Evolutionary conservation across 139 green algal genomes (phyloP).

Genomic region (Chlamydomonas sphaeroides): DNA sequence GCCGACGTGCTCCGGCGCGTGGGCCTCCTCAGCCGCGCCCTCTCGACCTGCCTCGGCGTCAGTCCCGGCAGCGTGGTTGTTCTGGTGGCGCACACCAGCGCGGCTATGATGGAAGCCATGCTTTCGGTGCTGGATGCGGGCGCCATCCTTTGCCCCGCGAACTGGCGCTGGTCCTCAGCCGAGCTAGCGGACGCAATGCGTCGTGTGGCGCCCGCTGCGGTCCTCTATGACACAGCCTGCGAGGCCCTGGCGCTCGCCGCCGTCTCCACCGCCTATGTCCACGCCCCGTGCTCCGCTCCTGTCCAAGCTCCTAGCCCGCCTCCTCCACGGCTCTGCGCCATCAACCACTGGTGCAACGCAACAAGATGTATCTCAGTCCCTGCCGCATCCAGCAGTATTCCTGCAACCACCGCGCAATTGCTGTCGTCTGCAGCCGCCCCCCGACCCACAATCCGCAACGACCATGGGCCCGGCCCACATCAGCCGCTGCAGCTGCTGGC

Average conservation of each 20-base stretch:
- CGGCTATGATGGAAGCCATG: slow-evolving; percentile 60
- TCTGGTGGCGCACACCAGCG: slow-evolving; percentile 53
- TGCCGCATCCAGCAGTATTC: no score
- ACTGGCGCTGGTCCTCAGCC: slow-evolving; percentile 71
- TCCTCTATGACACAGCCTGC: slow-evolving; percentile 45
- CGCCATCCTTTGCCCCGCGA: slow-evolving; percentile 74
- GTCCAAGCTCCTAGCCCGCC: neutral
- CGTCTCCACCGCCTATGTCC: neutral
- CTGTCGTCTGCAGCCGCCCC: no score
- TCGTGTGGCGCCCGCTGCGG: slow-evolving; percentile 39
- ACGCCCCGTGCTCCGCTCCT: neutral
- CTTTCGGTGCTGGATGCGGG: slow-evolving; percentile 69
- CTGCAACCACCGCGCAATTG: no score
- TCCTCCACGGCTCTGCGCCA: neutral
- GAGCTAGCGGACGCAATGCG: slow-evolving; percentile 63
- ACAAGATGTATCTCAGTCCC: no score
- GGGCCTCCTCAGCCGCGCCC: slow-evolving; percentile 48
- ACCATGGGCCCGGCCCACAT: no score
- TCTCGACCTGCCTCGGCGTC: slow-evolving; percentile 33
- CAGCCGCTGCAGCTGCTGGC: slow-evolving; percentile 51
- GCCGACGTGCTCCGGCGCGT: slow-evolving; percentile 42
- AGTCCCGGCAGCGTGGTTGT: slow-evolving; percentile 55
- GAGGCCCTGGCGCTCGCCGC: neutral
- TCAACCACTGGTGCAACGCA: slow-evolving; percentile 26
- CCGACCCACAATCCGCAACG: no score